Percentiles rank a stretch among this genome's conserved stretches.
Conservation (phyloP, 1,284 basidiomycete genomes). For the Apiotrichum domesticum region DNA sequence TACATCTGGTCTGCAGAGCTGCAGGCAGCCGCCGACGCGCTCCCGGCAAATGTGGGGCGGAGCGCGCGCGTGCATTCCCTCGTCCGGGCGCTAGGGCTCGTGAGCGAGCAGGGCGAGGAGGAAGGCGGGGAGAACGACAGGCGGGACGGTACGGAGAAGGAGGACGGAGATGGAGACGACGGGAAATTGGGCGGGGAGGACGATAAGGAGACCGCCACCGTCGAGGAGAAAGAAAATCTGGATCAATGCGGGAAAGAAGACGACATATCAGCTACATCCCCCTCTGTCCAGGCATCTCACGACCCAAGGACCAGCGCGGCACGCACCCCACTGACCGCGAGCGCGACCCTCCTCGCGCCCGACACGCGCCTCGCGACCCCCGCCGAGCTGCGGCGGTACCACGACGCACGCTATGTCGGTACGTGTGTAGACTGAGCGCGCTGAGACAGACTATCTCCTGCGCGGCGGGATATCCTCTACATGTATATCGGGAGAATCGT, state of each 20-base stretch:
- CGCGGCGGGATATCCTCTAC: background rate
- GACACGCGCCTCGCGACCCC: conserved; percentile 24
- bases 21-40: conserved; percentile 43
- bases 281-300: no score
- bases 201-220: no score
- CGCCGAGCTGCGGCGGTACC: conserved; percentile 44
- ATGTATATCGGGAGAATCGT: no score
- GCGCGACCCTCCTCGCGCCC: conserved; percentile 22
- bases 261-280: background rate
- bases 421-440: background rate
- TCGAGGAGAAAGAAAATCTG: background rate
- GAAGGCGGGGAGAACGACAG: no score
- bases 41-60: conserved; percentile 77
- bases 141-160: no score
- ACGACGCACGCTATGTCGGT: conserved; percentile 48
- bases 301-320: no score
- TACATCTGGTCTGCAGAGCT: conserved; percentile 40
- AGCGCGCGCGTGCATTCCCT: conserved; percentile 74
- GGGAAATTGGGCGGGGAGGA: no score
- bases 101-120: conserved; percentile 26
- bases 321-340: background rate
- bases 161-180: no score
- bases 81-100: conserved; percentile 56
- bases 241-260: background rate
- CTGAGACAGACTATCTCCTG: conserved; percentile 17